Conservation (phyloP, 345 rosid species). For the thale cress (Arabidopsis thaliana) region TAIR10.1 NC_003074.8:9548001-9548500, state of each 20-base stretch:
- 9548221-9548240: slow-evolving; percentile 11
- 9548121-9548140: slow-evolving; percentile 46
- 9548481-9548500: not conserved
- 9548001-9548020: slow-evolving; percentile 22
- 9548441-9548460: not conserved
- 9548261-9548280: slow-evolving; percentile 2
- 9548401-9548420: slow-evolving; percentile 98
- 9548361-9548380: slow-evolving; percentile 55
- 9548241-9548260: slow-evolving; percentile 9
- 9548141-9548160: slow-evolving; percentile 43
- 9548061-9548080: slow-evolving; percentile 41
- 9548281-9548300: slow-evolving; percentile 73
- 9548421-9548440: slow-evolving; percentile 57
- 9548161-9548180: slow-evolving; percentile 41
- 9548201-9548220: slow-evolving; percentile 21
- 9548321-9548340: slow-evolving; percentile 85
- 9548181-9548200: slow-evolving; percentile 42
- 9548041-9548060: slow-evolving; percentile 29
- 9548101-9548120: slow-evolving; percentile 45
- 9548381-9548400: slow-evolving; percentile 86
- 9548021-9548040: slow-evolving; percentile 31
- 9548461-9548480: not conserved
- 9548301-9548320: slow-evolving; percentile 96
- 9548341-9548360: slow-evolving; percentile 40
- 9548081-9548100: slow-evolving; percentile 40